Conservation (phyloP, 2,329 filamentous ascomycete genomes). For the Elsinoe australis region DNA sequence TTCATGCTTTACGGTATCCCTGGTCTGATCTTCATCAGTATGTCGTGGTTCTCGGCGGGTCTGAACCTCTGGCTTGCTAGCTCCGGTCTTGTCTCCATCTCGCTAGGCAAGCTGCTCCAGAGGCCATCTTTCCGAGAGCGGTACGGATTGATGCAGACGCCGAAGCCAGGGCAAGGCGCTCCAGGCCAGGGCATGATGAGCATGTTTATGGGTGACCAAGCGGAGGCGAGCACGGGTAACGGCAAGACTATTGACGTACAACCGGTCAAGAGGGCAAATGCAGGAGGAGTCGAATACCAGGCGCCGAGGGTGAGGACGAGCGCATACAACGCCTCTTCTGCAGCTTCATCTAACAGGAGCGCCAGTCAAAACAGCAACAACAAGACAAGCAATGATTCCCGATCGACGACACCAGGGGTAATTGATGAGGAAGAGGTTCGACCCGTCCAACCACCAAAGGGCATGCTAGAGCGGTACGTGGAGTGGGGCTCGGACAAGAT, state of each 20-base stretch:
- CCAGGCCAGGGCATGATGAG: not conserved
- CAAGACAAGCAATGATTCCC: not conserved
- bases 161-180: slow-evolving; percentile 1
- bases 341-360: slow-evolving; percentile 1
- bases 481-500: slow-evolving; percentile 12
- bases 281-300: not conserved
- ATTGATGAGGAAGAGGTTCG: not conserved
- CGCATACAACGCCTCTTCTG: not conserved
- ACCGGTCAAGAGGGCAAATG: slow-evolving; percentile 2
- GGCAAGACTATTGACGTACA: slow-evolving; percentile 19
- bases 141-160: slow-evolving; percentile 30
- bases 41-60: slow-evolving; percentile 47
- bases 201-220: not conserved
- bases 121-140: slow-evolving; percentile 31
- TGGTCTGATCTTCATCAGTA: slow-evolving; percentile 46
- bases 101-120: slow-evolving; percentile 35
- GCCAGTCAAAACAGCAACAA: slow-evolving; percentile 4
- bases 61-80: slow-evolving; percentile 57
- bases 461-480: slow-evolving; percentile 8
- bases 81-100: slow-evolving; percentile 35
- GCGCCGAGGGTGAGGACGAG: slow-evolving; percentile 1
- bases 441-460: not conserved
- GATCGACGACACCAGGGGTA: not conserved
- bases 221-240: not conserved
- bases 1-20: slow-evolving; percentile 46